Conservation (phyloP, 208 protist genomes). For the Acanthamoeba triangularis region DNA sequence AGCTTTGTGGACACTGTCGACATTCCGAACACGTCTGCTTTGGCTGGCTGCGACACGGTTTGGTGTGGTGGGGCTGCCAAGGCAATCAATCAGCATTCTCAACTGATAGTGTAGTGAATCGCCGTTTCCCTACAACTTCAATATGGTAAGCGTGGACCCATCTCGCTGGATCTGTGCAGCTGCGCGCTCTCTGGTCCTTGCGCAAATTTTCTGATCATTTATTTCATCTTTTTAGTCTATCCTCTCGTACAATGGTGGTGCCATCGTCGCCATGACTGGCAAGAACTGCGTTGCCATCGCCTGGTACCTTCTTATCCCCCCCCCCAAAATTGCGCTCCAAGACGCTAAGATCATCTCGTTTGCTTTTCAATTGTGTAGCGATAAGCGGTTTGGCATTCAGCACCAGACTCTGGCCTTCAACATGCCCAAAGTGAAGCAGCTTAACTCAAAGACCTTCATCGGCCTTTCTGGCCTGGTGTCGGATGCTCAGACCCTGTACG, state of each 20-base stretch:
- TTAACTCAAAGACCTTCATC: conserved; percentile 96
- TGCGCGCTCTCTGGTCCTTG: neutral
- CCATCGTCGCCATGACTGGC: conserved; percentile 98
- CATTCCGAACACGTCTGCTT: neutral
- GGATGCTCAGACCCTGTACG: conserved; percentile 97
- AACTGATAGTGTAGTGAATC: neutral
- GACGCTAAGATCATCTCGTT: neutral
- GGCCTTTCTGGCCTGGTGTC: conserved; percentile 98
- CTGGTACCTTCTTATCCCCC: conserved; percentile 74
- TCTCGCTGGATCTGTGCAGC: neutral
- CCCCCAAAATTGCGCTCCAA: neutral
- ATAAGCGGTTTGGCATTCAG: conserved; percentile 97
- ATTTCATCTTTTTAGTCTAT: conserved; percentile 83
- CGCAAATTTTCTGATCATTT: conserved; percentile 55
- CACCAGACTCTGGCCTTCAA: conserved; percentile 97
- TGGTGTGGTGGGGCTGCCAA: neutral
- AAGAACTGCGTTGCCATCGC: conserved; percentile 99
- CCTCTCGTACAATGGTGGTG: conserved; percentile 97
- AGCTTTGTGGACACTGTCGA: neutral
- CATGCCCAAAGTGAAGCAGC: conserved; percentile 97
- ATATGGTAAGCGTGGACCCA: too few relatives aligned
- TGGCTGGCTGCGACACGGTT: neutral
- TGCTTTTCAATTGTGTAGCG: conserved; percentile 77
- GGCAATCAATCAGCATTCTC: neutral
- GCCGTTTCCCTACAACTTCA: neutral